Evolutionary conservation across 257 asterid genomes (phyloP).

Genomic region (Jaltomata sinuosa): DNA sequence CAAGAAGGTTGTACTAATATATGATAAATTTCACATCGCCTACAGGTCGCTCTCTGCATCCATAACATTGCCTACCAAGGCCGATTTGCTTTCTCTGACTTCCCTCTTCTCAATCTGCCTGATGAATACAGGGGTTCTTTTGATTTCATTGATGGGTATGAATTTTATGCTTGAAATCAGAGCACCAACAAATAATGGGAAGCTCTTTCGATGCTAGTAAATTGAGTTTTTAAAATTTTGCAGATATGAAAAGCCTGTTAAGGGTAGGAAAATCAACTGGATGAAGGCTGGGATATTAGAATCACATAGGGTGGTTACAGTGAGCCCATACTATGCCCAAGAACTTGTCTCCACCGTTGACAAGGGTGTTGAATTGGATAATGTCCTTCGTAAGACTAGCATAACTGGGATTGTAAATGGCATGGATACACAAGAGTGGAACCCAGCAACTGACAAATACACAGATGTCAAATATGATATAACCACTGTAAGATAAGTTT

Average conservation of each 20-base stretch:
- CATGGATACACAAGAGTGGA: constrained; percentile 94
- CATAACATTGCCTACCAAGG: constrained; percentile 99
- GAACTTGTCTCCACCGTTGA: constrained; percentile 71
- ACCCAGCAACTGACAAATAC: constrained; percentile 77
- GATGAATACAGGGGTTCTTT: constrained; percentile 70
- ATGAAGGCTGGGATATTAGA: constrained; percentile 88
- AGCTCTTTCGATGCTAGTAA: neutral
- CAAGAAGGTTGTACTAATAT: neutral
- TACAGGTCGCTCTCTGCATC: constrained; percentile 85
- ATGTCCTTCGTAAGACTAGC: constrained; percentile 30
- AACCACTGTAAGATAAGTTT: constrained; percentile 45
- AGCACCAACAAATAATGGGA: neutral
- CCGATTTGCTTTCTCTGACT: constrained; percentile 73
- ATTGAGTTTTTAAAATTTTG: constrained; percentile 5
- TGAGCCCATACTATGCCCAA: constrained; percentile 83
- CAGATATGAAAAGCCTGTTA: constrained; percentile 70
- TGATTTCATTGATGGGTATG: constrained; percentile 91
- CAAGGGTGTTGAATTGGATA: constrained; percentile 86
- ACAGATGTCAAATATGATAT: constrained; percentile 58
- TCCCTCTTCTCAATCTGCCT: constrained; percentile 70
- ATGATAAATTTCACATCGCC: neutral
- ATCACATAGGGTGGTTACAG: constrained; percentile 58
- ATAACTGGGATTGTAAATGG: constrained; percentile 75
- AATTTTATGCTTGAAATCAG: neutral
- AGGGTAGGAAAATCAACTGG: constrained; percentile 96